These are phyloP conservation scores for Thraustochytrium striatum DNA, from an alignment of 352 stramenopile species.

Conservation along the genomic window DNA sequence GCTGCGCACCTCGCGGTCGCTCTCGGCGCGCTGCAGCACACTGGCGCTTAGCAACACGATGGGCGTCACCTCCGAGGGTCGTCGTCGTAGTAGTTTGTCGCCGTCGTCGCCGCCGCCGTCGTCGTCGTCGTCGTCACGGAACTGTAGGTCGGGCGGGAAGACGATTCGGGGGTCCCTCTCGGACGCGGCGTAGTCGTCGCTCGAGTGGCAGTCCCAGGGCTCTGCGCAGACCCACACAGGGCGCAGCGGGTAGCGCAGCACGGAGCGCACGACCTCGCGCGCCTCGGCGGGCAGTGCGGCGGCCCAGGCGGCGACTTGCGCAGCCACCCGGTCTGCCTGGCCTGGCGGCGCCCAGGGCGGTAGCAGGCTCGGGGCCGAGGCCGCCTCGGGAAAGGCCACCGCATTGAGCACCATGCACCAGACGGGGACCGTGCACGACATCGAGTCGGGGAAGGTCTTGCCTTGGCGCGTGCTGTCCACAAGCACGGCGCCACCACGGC, in stretches of 20 bases:
- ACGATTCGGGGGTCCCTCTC: neutral
- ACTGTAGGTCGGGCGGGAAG: neutral
- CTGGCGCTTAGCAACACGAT: constrained; percentile 16
- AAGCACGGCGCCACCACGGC: constrained; percentile 1
- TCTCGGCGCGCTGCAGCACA: neutral
- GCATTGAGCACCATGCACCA: constrained; percentile 27
- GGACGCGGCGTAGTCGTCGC: neutral
- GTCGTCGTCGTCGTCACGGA: neutral
- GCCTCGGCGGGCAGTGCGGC: neutral
- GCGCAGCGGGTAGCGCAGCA: neutral
- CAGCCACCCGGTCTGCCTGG: neutral
- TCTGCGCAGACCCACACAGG: constrained; percentile 32
- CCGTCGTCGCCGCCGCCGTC: neutral
- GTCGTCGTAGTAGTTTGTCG: too few relatives aligned
- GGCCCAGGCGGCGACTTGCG: neutral
- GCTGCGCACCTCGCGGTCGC: neutral
- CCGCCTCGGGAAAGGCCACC: neutral
- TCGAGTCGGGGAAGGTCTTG: constrained; percentile 28
- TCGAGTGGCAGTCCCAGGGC: neutral
- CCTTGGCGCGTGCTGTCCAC: constrained; percentile 20
- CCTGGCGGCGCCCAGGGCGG: constrained; percentile 16
- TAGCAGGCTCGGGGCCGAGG: neutral
- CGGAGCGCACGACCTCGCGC: neutral
- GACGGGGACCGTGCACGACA: constrained; percentile 6
- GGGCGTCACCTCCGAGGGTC: neutral